Base-by-base conservation (phyloP, 2,329 filamentous ascomycete species). In the Tympanopsis confertula region DNA sequence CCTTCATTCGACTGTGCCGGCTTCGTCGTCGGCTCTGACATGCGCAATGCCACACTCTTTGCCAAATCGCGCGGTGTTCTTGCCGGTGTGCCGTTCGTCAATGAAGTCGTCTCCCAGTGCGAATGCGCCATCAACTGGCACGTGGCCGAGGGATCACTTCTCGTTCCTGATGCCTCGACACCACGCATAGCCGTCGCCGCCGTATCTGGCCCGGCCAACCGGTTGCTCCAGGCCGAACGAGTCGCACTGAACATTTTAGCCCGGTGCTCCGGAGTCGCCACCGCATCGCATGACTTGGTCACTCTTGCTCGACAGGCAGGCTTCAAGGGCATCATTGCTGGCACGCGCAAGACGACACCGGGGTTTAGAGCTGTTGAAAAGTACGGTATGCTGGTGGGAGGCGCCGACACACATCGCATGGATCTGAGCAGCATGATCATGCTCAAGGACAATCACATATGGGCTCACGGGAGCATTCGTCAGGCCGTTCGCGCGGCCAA, bases 391-490 rank as follows among this genome's bases (percentile, higher is more conserved):
- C 66, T 95, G 17, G 82, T 94, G 13, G 91, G 89, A 40, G 91
- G 91, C 10, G 88, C 86, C 13, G 91, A 98, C 61, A 76, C 81
- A 3, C 91, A 98, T 59, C 71, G 91, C 20, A 86, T 94, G 62
- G 91, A 98, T 57, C 68, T 98, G 40, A 84, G 78, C 56, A 75
- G 81, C 45, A 96, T 98, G 91, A 88, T 88, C 40, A 98, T 98
- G 91, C 71, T 98, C 46, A 98, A 98, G 66, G 91, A 98, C 62
- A 98, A 98, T 61, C 91, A 98, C 61, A 82, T 98, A 40, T 95
- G 89, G 82, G 22, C 22, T 44, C 81, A 83, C 38, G 82, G 82
- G 19, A 85, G 82, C 54, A 96, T 98, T 57, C 78, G 82, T 1
- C 77, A 83, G 17, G 91, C 91, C 4, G 88, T 98, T 18, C 66